phyloP scores from a whole-genome alignment of 495 filamentous ascomycete species.

The Penicillium herquei region DNA sequence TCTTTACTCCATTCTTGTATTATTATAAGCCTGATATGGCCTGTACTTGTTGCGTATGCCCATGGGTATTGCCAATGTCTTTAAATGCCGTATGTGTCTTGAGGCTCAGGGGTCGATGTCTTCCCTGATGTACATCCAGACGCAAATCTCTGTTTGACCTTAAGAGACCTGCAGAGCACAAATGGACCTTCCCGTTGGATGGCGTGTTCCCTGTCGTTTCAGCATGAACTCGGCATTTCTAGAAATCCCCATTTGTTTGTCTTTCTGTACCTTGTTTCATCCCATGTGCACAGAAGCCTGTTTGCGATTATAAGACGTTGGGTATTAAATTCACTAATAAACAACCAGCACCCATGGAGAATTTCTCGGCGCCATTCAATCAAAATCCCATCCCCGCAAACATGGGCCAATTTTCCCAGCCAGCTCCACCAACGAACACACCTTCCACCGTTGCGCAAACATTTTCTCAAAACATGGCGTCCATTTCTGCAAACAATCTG shows the following conservation, averaged over 20 bases:
- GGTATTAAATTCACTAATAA: constrained; percentile 9
- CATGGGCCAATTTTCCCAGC: constrained; percentile 38
- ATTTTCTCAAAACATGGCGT: constrained; percentile 41
- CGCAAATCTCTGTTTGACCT: not conserved
- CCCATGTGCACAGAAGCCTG: not conserved
- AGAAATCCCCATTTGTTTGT: constrained; percentile 4
- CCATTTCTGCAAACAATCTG: constrained; percentile 36
- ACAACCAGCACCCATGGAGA: constrained; percentile 38
- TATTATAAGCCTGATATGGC: constrained; percentile 3
- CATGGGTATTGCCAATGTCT: constrained; percentile 6
- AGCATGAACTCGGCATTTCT: constrained; percentile 7
- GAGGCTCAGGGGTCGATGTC: too few relatives aligned
- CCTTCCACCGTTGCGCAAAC: constrained; percentile 37
- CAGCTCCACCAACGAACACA: constrained; percentile 27
- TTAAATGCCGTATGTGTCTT: not conserved
- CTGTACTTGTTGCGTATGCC: constrained; percentile 4
- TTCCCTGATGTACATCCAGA: not conserved
- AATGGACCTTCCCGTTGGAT: constrained; percentile 5
- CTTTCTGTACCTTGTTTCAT: not conserved
- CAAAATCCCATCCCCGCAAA: constrained; percentile 37
- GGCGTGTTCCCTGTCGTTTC: not conserved
- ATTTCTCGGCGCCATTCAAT: constrained; percentile 41
- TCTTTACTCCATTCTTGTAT: not conserved
- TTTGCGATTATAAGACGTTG: constrained; percentile 5
- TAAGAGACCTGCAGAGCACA: constrained; percentile 5